Evolutionary conservation across 768 basidiomycete species (phyloP), one percentile per base, ranked within the genome.

Genomic region (Tephrocybe rancida): DNA sequence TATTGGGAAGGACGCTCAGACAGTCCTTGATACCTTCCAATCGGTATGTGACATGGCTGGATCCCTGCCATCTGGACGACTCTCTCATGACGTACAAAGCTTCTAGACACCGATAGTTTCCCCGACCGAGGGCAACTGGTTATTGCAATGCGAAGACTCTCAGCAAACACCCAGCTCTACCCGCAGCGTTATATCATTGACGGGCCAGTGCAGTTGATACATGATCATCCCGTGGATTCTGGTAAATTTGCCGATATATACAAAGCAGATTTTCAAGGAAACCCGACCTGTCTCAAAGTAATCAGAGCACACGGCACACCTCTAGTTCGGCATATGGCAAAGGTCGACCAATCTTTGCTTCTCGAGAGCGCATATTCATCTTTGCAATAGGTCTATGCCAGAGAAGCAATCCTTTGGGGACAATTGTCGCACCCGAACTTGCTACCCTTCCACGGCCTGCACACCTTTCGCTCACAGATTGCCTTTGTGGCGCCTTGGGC

Each of bases 401-500:
- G 32, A 14, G 57, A 59, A 38, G 57, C 49, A 9, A 52, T 59
- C 27, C 44, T 59, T 21, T 71, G 66, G 70, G 59, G 64, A 32
- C 68, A 71, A 41, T 53, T 70, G 10, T 62, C 62, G 0, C 67
- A 69, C 54, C 63, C 58, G 18, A 66, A 67, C 41, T 48, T 68
- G 5, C 54, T 69, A 18, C 69, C 69, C 2, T 67, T 69, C 43
- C 64, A 65, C 35, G 69, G 69, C 6, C 43, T 64, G 19, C 63
- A 67, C 55, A 55, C 57, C 32, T 43, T 64, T 8, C 56, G 57
- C 24, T 37, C 44, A 11, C 56, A 65, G 47, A 27, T 67, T 27
- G 58, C 63, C 25, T 63, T 77, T 22, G 68, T 76, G 37, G 74
- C 73, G 5, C 75, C 53, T 41, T 54, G 47, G 46, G 47, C 47